Base-by-base conservation (phyloP, 768 basidiomycete genomes). In the Rhizopogon salebrosus region DNA sequence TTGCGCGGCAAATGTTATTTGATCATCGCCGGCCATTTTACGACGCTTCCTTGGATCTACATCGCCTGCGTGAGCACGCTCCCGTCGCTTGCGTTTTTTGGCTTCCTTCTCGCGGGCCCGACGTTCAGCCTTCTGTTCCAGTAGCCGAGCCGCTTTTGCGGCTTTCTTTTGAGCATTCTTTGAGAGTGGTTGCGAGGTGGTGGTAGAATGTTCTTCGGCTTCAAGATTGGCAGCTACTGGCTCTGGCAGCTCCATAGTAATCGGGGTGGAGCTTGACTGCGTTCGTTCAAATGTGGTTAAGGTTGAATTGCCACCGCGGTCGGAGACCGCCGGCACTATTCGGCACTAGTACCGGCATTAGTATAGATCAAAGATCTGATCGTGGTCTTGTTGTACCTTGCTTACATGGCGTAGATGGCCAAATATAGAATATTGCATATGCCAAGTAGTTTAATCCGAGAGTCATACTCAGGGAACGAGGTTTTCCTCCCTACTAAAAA, bases 121-220 rank as follows among this genome's bases (percentile, higher is more conserved):
- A 34, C 89, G 83, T 64, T 85, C 85, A 45, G 84, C 72, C 72
- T 92, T 95, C 39, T 70, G 62, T 22, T 82, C 83, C 10, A 79
- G 82, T 55, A 79, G 67, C n/a, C 78, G 77, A 43, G 85, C 83
- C 14, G 82, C 82, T 66, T 79, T 89, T n/a, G 82, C 82, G 3
- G 83, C 80, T 63, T 79, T 86, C 67, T 92, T 92, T 61, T 81
- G 77, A 2, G 89, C 87, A 27, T 80, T 90, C 67, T 92, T 93
- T 29, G 90, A 91, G 53, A 85, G 77, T 38, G 54, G 51, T 53
- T 54, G 59, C 50, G 57, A 57, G 46, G 48, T 41, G 26, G 48
- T 41, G 26, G 56, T 52, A 35, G 41, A 22, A 41, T 53, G 48
- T 14, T 52, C 59, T 56, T 36, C 45, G 51, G 61, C 62, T 23